Evolutionary conservation across 2,329 filamentous ascomycete species (phyloP), one percentile per base, ranked within the genome.

Genomic region (Keithomyces neogunnii): DNA sequence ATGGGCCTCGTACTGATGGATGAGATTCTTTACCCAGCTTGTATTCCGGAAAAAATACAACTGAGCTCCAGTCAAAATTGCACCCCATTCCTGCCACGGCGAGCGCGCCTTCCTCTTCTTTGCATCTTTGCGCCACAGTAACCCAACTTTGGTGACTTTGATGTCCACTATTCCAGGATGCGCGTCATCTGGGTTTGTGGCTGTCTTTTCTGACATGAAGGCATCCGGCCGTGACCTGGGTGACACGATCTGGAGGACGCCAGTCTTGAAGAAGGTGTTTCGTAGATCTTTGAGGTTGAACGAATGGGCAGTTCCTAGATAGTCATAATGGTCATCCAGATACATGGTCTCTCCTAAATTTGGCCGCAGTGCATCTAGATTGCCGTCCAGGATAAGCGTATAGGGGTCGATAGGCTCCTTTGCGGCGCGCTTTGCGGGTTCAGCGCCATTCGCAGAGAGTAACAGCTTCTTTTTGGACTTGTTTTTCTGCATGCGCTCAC

Each of bases 11-110:
- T 92, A 85, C 64, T 99, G 93, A 56, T 88, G 81, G 73, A 97
- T 90, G 56, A 99, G 70, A 53, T 80, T 87, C 68, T 96, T 97
- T 35, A 95, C 84, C 92, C 93, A 99, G 26, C 84, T 77, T 4
- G 89, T 86, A 64, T 97, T 96, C 52, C 89, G 85, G 73, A 97
- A 99, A 67, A 99, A 89, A 67, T 96, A 99, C 6, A 99, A 79
- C 63, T 96, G 92, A 5, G 93, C 95, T n/a, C 92, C 89, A 1
- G 93, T 99, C 32, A 99, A 77, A 53, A 99, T 87, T 29, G 90
- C 93, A 49, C 93, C 93, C 93, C 93, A 99, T 76, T 99, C 93
- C 64, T 96, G 92, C 93, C 93, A 99, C 1, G 93, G 92, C 9
- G 92, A 96, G 43, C 92, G 81, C 1, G 90, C 86, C 68, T 95